Evolutionary conservation across 2,329 filamentous ascomycete species (phyloP).

Genomic region (Trichoderma pleuroti): DNA sequence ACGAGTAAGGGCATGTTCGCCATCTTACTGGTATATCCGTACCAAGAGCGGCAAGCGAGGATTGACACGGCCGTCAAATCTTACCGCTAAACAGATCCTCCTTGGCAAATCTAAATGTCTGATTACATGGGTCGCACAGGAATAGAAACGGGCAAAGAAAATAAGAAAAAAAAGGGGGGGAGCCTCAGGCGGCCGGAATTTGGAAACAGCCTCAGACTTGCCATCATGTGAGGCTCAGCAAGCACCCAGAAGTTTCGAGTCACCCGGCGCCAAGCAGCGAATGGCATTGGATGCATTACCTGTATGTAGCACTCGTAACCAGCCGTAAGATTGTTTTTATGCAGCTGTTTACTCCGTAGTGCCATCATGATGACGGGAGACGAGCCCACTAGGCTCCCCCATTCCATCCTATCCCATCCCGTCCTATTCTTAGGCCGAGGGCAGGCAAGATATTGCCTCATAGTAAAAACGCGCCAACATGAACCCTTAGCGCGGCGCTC

Average conservation of each 20-base stretch:
- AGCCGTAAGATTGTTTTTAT: neutral
- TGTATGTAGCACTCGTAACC: neutral
- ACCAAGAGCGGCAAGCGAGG: neutral
- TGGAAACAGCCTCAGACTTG: neutral
- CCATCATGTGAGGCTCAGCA: neutral
- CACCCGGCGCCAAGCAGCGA: neutral
- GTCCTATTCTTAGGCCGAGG: neutral
- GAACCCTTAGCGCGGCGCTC: conserved; percentile 6
- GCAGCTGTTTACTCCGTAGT: neutral
- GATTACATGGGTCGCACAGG: conserved; percentile 1
- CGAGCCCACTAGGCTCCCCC: neutral
- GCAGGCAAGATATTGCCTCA: conserved; percentile 8
- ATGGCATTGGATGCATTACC: neutral
- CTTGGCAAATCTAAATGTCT: conserved; percentile 3
- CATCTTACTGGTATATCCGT: neutral
- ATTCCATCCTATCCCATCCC: neutral
- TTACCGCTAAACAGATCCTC: neutral
- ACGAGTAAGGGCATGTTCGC: neutral
- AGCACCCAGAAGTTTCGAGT: neutral
- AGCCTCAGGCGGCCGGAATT: neutral
- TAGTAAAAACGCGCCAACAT: conserved; percentile 6
- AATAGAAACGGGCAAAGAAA: neutral
- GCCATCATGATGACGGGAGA: conserved; percentile 17
- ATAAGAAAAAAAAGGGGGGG: neutral
- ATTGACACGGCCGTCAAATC: neutral